These are phyloP conservation scores for Vaccinium corymbosum DNA, from an alignment of 148 eudicot genomes.

Conservation along the genomic window DNA sequence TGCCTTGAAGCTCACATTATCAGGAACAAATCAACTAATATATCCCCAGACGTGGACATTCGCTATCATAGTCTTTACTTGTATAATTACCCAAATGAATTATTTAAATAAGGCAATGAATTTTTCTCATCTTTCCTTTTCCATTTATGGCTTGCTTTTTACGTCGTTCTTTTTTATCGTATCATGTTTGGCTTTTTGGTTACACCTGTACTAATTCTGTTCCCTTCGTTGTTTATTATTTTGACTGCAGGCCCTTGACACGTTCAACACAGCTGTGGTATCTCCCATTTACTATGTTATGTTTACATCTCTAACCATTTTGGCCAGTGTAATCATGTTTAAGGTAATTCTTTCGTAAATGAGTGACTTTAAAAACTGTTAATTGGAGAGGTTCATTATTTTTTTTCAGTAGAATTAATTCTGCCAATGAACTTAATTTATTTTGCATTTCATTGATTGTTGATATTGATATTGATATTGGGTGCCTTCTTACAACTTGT, in stretches of 20 bases:
- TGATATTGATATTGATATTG: no score
- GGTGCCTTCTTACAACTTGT: background rate
- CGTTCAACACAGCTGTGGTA: slow-evolving; percentile 58
- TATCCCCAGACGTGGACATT: slow-evolving; percentile 85
- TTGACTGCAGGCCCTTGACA: slow-evolving; percentile 52
- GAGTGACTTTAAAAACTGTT: background rate
- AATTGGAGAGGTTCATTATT: background rate
- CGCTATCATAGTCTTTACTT: slow-evolving; percentile 48
- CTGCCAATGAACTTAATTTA: background rate
- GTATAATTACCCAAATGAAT: slow-evolving; percentile 77
- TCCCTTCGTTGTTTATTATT: slow-evolving; percentile 3
- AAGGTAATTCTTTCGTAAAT: slow-evolving; percentile 32
- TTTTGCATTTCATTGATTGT: background rate
- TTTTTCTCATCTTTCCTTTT: background rate
- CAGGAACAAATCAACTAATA: slow-evolving; percentile 69
- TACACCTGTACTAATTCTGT: background rate
- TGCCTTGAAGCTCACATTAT: slow-evolving; percentile 71
- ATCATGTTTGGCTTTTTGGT: background rate
- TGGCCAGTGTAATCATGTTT: slow-evolving; percentile 59
- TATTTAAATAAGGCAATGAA: slow-evolving; percentile 66
- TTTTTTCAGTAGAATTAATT: background rate
- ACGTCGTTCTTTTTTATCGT: background rate
- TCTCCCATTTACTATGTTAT: slow-evolving; percentile 59
- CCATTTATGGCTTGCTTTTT: background rate
- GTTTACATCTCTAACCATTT: slow-evolving; percentile 51